phyloP scores from a whole-genome alignment of 2,329 filamentous ascomycete genomes.

The Periconia sp. region DNA sequence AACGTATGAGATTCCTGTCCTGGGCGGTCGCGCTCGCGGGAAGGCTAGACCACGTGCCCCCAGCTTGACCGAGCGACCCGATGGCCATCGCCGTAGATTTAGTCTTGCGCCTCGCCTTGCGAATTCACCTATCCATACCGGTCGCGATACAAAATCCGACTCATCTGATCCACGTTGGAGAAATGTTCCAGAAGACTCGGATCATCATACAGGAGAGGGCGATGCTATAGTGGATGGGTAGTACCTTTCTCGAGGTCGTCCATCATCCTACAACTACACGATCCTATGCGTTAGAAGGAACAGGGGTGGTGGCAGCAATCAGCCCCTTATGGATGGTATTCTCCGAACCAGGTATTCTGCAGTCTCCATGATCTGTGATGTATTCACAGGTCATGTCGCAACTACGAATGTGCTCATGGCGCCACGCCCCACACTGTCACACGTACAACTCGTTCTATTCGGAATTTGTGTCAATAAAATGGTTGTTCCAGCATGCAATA shows the following conservation, averaged over 20 bases:
- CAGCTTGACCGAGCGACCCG: constrained; percentile 60
- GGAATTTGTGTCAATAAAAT: too few species aligned
- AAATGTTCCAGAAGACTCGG: constrained; percentile 22
- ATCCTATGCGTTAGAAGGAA: too few species aligned
- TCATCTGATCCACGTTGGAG: constrained; percentile 30
- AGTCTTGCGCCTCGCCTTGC: constrained; percentile 41
- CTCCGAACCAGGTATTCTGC: too few species aligned
- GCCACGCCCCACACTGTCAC: too few species aligned
- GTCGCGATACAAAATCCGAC: constrained; percentile 19
- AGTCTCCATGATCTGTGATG: too few species aligned
- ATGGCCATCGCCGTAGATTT: constrained; percentile 50
- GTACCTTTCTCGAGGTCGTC: not conserved
- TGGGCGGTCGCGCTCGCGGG: constrained; percentile 64
- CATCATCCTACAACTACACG: not conserved
- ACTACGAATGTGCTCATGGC: too few species aligned
- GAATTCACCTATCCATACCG: constrained; percentile 15
- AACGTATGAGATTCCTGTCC: constrained; percentile 60
- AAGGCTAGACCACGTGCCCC: constrained; percentile 62
- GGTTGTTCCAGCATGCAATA: too few species aligned
- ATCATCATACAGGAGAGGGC: constrained; percentile 2
- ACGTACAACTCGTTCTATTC: too few species aligned
- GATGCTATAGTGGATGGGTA: not conserved
- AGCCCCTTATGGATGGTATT: too few species aligned
- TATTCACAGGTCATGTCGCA: too few species aligned
- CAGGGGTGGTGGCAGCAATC: too few species aligned